Evolutionary conservation across 495 filamentous ascomycete species (phyloP).

Genomic region (Haplographium delicatum): DNA sequence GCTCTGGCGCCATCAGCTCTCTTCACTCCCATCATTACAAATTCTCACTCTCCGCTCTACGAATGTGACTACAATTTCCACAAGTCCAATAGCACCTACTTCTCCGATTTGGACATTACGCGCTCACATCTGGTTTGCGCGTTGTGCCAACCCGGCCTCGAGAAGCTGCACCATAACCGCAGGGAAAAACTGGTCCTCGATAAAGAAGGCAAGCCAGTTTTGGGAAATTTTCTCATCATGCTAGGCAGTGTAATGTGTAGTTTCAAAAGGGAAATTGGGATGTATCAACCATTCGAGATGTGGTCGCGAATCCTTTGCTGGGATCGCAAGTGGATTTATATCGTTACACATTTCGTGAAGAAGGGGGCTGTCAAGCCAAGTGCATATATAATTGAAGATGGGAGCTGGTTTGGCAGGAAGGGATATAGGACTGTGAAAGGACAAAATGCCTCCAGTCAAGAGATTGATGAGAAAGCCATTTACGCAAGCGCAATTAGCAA

Average conservation of each 20-base stretch:
- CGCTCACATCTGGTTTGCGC: constrained; percentile 58
- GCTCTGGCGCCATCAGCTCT: constrained; percentile 33
- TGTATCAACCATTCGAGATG: constrained; percentile 66
- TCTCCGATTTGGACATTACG: constrained; percentile 70
- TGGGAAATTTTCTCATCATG: constrained; percentile 49
- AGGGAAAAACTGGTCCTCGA: constrained; percentile 36
- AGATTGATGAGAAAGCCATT: constrained; percentile 32
- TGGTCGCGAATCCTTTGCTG: constrained; percentile 64
- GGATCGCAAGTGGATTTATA: constrained; percentile 82
- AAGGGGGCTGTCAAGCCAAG: constrained; percentile 41
- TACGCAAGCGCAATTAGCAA: constrained; percentile 49
- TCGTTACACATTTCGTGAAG: constrained; percentile 65
- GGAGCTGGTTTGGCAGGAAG: constrained; percentile 19
- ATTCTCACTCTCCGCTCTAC: constrained; percentile 51
- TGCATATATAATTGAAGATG: constrained; percentile 33
- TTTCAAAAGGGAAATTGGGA: constrained; percentile 66
- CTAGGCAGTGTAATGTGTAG: constrained; percentile 62
- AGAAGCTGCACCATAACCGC: constrained; percentile 33
- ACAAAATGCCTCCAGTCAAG: background rate
- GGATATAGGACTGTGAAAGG: constrained; percentile 28
- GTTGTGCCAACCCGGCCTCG: constrained; percentile 45
- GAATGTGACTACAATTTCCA: constrained; percentile 82
- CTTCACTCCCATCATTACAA: constrained; percentile 60
- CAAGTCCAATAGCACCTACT: constrained; percentile 83
- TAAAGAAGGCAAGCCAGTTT: constrained; percentile 27